Percentiles rank a stretch among this genome's conserved stretches.
Conservation (phyloP, 2,329 filamentous ascomycete species). For the Ophiostoma fasciatum region DNA sequence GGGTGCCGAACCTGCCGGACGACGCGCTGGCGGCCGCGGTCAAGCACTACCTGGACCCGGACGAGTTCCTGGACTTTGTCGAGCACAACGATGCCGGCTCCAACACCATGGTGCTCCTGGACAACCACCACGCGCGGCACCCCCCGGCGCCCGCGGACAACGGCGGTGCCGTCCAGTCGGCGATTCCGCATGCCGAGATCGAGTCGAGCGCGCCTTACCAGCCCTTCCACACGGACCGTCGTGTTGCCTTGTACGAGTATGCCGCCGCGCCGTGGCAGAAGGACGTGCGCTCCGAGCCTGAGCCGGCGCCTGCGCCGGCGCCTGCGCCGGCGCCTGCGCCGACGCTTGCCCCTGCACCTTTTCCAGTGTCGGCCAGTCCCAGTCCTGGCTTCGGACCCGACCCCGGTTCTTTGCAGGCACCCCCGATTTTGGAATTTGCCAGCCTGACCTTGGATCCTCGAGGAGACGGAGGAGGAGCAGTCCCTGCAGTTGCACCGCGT, state of each 20-base stretch:
- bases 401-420: too few relatives aligned
- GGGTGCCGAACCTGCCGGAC: constrained; percentile 47
- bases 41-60: constrained; percentile 39
- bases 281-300: too few relatives aligned
- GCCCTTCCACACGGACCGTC: constrained; percentile 82
- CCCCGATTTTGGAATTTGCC: too few relatives aligned
- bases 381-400: too few relatives aligned
- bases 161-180: constrained; percentile 42
- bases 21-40: constrained; percentile 41
- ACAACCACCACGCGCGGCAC: too few relatives aligned
- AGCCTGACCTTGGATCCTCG: too few relatives aligned
- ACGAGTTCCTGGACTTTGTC: constrained; percentile 39
- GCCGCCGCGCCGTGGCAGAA: constrained; percentile 11
- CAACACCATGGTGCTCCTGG: constrained; percentile 37
- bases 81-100: constrained; percentile 39
- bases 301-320: too few relatives aligned
- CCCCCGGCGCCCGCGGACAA: constrained; percentile 20
- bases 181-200: constrained; percentile 67
- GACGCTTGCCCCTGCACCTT: too few relatives aligned
- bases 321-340: too few relatives aligned
- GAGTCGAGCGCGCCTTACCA: constrained; percentile 93
- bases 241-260: constrained; percentile 65
- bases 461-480: too few relatives aligned
- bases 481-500: too few relatives aligned
- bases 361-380: too few relatives aligned